Evolutionary conservation across 2,329 filamentous ascomycete genomes (phyloP).

Genomic region (Hortaea werneckii): DNA sequence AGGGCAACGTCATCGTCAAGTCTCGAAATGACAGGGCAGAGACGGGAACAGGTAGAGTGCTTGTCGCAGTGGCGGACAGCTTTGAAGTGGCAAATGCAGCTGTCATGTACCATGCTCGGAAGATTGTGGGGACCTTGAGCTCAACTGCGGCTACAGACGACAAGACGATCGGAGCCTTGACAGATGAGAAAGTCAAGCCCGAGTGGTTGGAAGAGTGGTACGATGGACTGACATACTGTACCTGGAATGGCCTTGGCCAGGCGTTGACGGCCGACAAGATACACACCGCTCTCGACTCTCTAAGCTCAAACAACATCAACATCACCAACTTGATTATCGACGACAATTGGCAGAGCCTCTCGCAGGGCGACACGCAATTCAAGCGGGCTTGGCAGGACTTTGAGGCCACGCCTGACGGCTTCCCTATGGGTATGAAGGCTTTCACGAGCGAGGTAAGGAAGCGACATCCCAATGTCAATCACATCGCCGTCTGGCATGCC

Average conservation of each 20-base stretch:
- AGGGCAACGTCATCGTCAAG: conserved; percentile 58
- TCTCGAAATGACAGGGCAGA: conserved; percentile 59
- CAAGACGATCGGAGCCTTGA: conserved; percentile 38
- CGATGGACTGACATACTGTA: conserved; percentile 88
- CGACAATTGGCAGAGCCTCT: conserved; percentile 84
- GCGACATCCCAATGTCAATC: conserved; percentile 58
- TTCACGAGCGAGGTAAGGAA: conserved; percentile 59
- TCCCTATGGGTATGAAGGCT: conserved; percentile 68
- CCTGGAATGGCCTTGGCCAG: conserved; percentile 89
- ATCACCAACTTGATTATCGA: conserved; percentile 86
- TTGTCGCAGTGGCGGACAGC: conserved; percentile 60
- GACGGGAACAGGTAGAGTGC: conserved; percentile 47
- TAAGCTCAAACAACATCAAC: conserved; percentile 63
- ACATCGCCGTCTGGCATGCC: conserved; percentile 92
- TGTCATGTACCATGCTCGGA: conserved; percentile 79
- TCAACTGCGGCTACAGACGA: conserved; percentile 25
- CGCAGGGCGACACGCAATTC: conserved; percentile 46
- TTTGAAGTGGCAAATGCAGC: conserved; percentile 71
- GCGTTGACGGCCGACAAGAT: conserved; percentile 72
- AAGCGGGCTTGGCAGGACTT: conserved; percentile 63
- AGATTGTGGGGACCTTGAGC: conserved; percentile 43
- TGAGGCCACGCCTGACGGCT: conserved; percentile 69
- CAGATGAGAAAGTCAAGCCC: conserved; percentile 39
- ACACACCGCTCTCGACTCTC: conserved; percentile 58
- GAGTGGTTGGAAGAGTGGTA: conserved; percentile 77